Conservation (phyloP, 441 rosid species). For the California macrophylla region DNA sequence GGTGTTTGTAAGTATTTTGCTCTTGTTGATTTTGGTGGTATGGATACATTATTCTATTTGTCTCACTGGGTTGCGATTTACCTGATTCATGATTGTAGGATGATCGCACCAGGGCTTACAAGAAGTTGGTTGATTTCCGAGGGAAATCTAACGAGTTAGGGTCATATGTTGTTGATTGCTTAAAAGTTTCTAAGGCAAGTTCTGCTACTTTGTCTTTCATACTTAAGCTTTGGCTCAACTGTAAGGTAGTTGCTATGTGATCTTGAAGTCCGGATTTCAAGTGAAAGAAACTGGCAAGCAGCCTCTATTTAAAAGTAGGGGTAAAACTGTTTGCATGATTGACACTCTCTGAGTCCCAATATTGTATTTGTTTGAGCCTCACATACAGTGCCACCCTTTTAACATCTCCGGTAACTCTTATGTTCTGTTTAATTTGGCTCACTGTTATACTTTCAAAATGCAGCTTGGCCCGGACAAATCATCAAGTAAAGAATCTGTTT, state of each 20-base stretch:
- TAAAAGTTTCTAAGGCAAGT: constrained; percentile 80
- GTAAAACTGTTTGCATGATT: neutral
- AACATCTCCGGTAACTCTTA: constrained; percentile 12
- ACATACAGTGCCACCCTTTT: neutral
- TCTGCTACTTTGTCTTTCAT: constrained; percentile 11
- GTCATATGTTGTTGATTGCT: constrained; percentile 61
- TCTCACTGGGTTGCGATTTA: neutral
- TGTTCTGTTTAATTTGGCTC: constrained; percentile 16
- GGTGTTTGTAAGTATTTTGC: constrained; percentile 50
- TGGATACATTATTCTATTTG: neutral
- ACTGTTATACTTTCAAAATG: constrained; percentile 15
- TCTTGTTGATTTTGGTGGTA: neutral
- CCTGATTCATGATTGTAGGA: constrained; percentile 40
- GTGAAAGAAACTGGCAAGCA: neutral
- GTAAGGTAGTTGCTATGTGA: neutral
- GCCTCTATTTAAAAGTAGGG: neutral
- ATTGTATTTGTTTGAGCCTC: neutral
- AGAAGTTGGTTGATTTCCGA: constrained; percentile 62
- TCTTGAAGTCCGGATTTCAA: neutral
- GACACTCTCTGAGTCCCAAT: neutral
- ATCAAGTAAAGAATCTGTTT: constrained; percentile 33
- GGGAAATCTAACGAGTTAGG: constrained; percentile 63
- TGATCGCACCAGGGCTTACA: constrained; percentile 69
- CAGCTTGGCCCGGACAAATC: constrained; percentile 61
- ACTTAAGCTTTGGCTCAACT: neutral